A percentile compares a stretch with the other conserved stretches of the same genome.
phyloP scores from a whole-genome alignment of 768 basidiomycete species.

The Mycena amicta region DNA sequence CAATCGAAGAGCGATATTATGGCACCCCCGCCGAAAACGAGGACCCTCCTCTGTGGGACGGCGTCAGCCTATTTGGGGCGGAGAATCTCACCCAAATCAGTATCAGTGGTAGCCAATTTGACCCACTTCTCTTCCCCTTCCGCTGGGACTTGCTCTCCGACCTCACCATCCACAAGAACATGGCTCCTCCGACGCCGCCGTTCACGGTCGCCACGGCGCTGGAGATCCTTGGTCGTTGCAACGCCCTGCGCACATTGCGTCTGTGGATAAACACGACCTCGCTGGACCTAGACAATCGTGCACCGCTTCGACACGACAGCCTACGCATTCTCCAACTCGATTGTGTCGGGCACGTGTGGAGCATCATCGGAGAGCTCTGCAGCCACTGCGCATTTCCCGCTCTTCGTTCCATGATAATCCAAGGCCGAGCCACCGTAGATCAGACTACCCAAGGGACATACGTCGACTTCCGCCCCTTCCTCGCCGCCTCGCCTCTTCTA shows the following conservation, averaged over 20 bases:
- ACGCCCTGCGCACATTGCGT: background rate
- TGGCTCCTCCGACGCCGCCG: background rate
- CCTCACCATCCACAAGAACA: background rate
- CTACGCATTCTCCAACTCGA: background rate
- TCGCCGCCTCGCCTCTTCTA: background rate
- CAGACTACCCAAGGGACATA: background rate
- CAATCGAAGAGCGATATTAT: background rate
- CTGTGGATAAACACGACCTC: background rate
- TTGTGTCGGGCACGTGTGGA: background rate
- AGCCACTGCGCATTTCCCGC: background rate
- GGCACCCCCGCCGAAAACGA: background rate
- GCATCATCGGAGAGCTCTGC: background rate
- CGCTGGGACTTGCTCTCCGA: background rate
- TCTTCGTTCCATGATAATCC: background rate
- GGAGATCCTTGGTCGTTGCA: background rate
- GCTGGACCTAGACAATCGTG: background rate
- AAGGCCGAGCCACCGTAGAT: background rate
- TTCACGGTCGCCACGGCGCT: background rate
- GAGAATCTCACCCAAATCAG: background rate
- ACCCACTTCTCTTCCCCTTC: background rate
- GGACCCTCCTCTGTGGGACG: background rate
- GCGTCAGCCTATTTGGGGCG: background rate
- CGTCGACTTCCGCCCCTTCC: background rate
- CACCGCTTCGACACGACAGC: background rate
- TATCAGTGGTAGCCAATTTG: background rate